Percentiles rank a stretch among this genome's conserved stretches.
phyloP scores from a whole-genome alignment of 495 filamentous ascomycete species.

The Staphylotrichum tortipilum region DNA sequence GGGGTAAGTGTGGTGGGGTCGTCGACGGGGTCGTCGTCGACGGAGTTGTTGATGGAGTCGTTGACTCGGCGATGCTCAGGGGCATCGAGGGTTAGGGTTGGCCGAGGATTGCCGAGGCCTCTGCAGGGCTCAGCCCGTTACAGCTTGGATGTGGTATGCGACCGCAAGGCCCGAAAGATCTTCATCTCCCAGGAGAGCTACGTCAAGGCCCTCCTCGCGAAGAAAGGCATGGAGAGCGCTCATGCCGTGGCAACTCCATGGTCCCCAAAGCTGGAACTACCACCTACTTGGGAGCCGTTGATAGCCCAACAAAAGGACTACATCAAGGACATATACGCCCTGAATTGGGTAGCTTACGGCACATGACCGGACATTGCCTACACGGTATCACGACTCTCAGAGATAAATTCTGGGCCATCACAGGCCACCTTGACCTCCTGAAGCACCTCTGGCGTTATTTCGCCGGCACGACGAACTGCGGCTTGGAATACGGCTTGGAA shows the following conservation, averaged over 20 bases:
- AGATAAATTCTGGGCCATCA: background rate
- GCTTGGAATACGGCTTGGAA: no score
- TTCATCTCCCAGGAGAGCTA: background rate
- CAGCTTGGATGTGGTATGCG: conserved; percentile 2
- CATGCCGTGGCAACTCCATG: background rate
- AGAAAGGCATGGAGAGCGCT: background rate
- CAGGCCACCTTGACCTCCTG: background rate
- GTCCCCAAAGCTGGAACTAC: background rate
- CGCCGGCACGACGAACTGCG: background rate
- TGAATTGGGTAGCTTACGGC: background rate
- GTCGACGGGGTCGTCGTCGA: no score
- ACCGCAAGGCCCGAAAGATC: background rate
- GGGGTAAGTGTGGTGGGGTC: no score
- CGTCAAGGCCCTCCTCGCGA: background rate
- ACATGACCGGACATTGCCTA: background rate
- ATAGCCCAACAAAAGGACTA: background rate
- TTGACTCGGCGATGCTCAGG: no score
- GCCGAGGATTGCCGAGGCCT: no score
- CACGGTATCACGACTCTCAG: background rate
- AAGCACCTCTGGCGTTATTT: background rate
- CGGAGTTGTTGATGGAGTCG: no score
- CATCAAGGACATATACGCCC: background rate
- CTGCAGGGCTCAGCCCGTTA: no score
- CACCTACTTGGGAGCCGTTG: background rate
- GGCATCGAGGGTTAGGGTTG: no score